Evolutionary conservation across 2,329 filamentous ascomycete genomes (phyloP).

Genomic region (Hortaea werneckii): DNA sequence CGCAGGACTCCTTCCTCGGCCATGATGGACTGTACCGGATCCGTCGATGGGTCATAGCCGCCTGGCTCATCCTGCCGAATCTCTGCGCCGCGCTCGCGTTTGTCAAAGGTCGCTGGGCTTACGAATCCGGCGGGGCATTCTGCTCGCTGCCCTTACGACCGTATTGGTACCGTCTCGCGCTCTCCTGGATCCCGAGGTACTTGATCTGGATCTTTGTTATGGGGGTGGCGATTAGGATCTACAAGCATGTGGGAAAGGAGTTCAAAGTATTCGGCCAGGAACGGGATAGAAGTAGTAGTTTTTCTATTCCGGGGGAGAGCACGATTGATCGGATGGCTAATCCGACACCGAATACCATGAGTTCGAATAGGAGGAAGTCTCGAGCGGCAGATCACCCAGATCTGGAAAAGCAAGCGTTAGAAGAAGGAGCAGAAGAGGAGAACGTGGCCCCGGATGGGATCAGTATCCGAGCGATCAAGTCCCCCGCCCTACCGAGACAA

Average conservation of each 20-base stretch:
- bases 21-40: conserved; percentile 60
- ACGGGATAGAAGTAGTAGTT: conserved; percentile 11
- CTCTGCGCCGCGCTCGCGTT: conserved; percentile 56
- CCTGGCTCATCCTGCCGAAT: conserved; percentile 49
- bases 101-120: conserved; percentile 44
- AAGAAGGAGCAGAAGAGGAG: conserved; percentile 5
- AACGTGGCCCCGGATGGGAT: conserved; percentile 17
- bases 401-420: conserved; percentile 36
- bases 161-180: conserved; percentile 56
- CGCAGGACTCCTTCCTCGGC: conserved; percentile 31
- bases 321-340: background rate
- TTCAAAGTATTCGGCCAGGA: conserved; percentile 31
- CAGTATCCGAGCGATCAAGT: background rate
- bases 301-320: conserved; percentile 5
- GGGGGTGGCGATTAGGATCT: conserved; percentile 57
- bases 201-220: conserved; percentile 56
- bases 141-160: conserved; percentile 60
- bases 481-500: background rate
- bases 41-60: conserved; percentile 48
- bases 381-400: conserved; percentile 50
- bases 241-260: conserved; percentile 50
- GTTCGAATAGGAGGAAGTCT: background rate
- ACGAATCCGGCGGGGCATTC: conserved; percentile 53
- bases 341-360: background rate
- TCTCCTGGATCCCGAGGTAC: conserved; percentile 67